Evolutionary conservation across 768 basidiomycete genomes (phyloP), one percentile per base, ranked within the genome.

Genomic region (Leccinellum rugosiceps): DNA sequence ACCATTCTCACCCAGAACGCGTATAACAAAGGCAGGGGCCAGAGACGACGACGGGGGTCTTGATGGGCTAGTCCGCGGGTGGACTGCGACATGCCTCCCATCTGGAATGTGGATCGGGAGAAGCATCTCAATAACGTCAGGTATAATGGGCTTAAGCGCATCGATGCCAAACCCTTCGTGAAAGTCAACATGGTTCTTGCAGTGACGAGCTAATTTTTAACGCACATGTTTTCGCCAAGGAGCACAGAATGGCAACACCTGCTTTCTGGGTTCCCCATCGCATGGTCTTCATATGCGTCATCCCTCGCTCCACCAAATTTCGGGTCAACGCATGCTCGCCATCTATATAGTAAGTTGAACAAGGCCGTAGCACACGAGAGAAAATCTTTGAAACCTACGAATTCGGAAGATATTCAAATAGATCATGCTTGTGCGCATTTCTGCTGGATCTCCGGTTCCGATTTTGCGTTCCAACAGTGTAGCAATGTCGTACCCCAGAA

Each of bases 211-310:
- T 11, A n/a, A 21, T 28, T 19, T 19, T 21, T 15, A 3, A 57
- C 62, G 26, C 28, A 63, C 62, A 61, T 25, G 62, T 58, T 28
- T 61, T 53, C 9, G 59, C 59, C 53, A 63, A 50, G 23, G 62
- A 61, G n/a, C 59, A 63, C 25, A 63, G 35, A 31, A 63, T 58
- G 21, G 62, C 56, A 13, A 59, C 62, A 4, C 65, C 65, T 28
- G 52, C 45, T 56, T 55, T 61, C 54, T 66, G 65, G 2, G 53
- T 50, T 38, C 28, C 57, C 62, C 62, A 63, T 13, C 30, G 41
- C 17, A 21, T 32, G 6, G 53, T 56, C 53, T 48, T 58, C 10
- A 63, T 49, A 17, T 31, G 56, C 21, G 13, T 25, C 62, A 63
- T 52, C 2, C 62, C 59, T 9, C 56, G 59, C 21, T 61, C 50